phyloP scores from a whole-genome alignment of 2,329 filamentous ascomycete species.

The Aspergillus sp. region DNA sequence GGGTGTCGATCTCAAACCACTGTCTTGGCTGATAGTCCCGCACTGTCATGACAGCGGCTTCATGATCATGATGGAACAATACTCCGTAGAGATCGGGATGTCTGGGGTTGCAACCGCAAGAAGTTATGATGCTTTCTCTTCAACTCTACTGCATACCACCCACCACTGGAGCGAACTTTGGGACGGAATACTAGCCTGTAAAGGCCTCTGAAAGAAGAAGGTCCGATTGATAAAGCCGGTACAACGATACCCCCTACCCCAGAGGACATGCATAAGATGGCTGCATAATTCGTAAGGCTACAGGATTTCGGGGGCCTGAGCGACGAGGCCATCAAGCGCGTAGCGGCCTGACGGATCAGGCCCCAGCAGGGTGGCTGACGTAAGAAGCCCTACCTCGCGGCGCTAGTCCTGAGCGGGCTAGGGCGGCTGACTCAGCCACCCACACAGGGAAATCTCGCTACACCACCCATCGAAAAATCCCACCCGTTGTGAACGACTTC shows the following conservation, averaged over 20 bases:
- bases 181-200: no score
- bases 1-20: neutral
- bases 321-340: neutral
- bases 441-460: constrained; percentile 40
- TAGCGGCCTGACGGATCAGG: neutral
- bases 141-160: no score
- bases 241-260: no score
- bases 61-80: neutral
- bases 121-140: no score
- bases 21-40: neutral
- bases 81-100: neutral
- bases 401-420: constrained; percentile 22
- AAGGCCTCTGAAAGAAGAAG: no score
- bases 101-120: no score
- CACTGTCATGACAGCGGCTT: neutral
- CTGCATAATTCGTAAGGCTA: no score
- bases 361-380: constrained; percentile 16
- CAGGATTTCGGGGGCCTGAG: neutral
- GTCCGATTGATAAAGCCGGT: no score
- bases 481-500: constrained; percentile 28
- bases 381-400: constrained; percentile 25
- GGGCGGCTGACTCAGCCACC: constrained; percentile 34
- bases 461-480: constrained; percentile 39
- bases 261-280: no score
- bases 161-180: no score